Conservation (phyloP, 2,329 filamentous ascomycete genomes). For the Parafenestella ontariensis region DNA sequence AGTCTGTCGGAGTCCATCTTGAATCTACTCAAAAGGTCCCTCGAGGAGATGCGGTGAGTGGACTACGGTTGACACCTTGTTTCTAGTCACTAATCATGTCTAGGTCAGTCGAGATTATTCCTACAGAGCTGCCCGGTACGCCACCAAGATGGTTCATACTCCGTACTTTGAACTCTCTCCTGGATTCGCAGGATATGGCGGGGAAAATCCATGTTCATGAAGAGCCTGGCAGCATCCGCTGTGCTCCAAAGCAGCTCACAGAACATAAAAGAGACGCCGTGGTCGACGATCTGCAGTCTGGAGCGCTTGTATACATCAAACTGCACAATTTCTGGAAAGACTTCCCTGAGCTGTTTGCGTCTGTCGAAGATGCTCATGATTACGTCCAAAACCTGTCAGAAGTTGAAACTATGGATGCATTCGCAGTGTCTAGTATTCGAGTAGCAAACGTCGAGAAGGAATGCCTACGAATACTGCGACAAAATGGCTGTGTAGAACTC, state of each 20-base stretch:
- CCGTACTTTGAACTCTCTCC: constrained; percentile 13
- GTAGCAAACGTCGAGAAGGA: constrained; percentile 21
- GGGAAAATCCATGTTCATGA: constrained; percentile 25
- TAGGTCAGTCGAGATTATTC: constrained; percentile 22
- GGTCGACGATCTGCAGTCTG: constrained; percentile 25
- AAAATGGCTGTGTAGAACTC: constrained; percentile 29
- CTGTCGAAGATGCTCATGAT: constrained; percentile 18
- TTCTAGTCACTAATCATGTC: background rate
- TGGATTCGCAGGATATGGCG: constrained; percentile 9
- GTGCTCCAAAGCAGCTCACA: constrained; percentile 31
- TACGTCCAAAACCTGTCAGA: constrained; percentile 15
- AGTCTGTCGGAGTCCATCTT: constrained; percentile 11
- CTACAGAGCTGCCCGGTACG: constrained; percentile 24
- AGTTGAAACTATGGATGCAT: constrained; percentile 19
- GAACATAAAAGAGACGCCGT: constrained; percentile 23
- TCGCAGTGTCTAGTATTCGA: constrained; percentile 36
- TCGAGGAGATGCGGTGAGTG: constrained; percentile 25
- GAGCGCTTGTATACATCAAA: constrained; percentile 29
- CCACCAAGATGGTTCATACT: constrained; percentile 37
- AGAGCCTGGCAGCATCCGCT: constrained; percentile 17
- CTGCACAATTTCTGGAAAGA: constrained; percentile 23
- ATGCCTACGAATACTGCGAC: constrained; percentile 18
- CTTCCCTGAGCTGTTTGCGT: constrained; percentile 23
- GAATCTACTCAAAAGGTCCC: constrained; percentile 12
- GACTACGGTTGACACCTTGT: background rate